Conservation (phyloP, 768 basidiomycete genomes). For the Hygrophoropsis aurantiaca region DNA sequence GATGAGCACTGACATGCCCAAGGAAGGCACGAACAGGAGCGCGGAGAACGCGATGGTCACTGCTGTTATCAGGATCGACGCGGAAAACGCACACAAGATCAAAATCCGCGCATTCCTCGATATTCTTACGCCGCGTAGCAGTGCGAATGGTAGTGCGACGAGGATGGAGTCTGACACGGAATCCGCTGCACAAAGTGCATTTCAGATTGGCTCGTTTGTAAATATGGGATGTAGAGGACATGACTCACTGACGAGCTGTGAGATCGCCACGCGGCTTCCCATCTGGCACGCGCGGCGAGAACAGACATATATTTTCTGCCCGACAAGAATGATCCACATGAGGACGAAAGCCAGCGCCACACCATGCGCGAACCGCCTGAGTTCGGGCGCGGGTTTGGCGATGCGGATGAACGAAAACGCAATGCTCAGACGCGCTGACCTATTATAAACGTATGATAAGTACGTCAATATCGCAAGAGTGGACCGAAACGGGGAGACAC, state of each 20-base stretch:
- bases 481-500: neutral
- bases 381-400: conserved; percentile 9
- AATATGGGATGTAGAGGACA: neutral
- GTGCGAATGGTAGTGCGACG: conserved; percentile 15
- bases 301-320: conserved; percentile 14
- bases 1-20: conserved; percentile 7
- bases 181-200: conserved; percentile 13
- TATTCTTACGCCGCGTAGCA: conserved; percentile 8
- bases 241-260: conserved; percentile 21
- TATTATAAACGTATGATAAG: conserved; percentile 5
- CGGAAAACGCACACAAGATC: conserved; percentile 18
- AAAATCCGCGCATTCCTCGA: conserved; percentile 12
- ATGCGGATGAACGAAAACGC: conserved; percentile 23
- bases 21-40: conserved; percentile 3
- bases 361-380: conserved; percentile 5
- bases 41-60: conserved; percentile 17
- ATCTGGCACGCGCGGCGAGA: neutral
- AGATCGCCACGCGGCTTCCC: conserved; percentile 8
- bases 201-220: neutral
- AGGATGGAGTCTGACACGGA: conserved; percentile 16
- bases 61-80: conserved; percentile 15
- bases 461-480: neutral
- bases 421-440: conserved; percentile 24
- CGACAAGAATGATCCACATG: conserved; percentile 23
- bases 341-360: conserved; percentile 14